Evolutionary conservation across 2,329 filamentous ascomycete genomes (phyloP), one percentile per base, ranked within the genome.

Genomic region (Ophiostoma tasmaniense): DNA sequence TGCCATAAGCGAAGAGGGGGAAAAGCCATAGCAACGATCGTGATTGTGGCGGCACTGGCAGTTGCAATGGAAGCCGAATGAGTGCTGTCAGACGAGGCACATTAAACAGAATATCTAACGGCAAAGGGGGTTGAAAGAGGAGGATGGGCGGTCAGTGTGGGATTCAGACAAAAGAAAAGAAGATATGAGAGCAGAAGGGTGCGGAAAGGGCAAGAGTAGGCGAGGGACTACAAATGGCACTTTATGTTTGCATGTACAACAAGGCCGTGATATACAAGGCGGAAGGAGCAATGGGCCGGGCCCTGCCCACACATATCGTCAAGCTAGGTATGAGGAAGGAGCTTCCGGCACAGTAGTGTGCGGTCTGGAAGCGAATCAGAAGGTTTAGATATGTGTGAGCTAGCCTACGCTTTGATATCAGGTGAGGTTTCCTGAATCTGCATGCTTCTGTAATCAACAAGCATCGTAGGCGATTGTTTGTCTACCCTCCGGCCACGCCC

Each of bases 401-500:
- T 14, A 25, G 1, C 8, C 3, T 25, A 25, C 14, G 37, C 37
- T 39, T 14, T 39, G 14, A 39, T 39, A 39, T 10, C 8, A 33
- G 5, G 13, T 13, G 37, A 13, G 10, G 10, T 39, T 39, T 3
- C 37, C 37, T 39, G 37, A 13, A 14, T 39, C 13, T 10, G 10
- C 37, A 39, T 39, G 37, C 37, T 39, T 39, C 14, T 14, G 37
- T 39, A 39, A 39, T 39, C n/a, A n/a, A n/a, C n/a, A n/a, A n/a
- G n/a, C n/a, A n/a, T n/a, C n/a, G n/a, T n/a, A n/a, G n/a, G n/a
- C n/a, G n/a, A n/a, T n/a, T n/a, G n/a, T n/a, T n/a, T n/a, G n/a
- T n/a, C n/a, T n/a, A 52, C 7, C 64, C 64, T 39, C 65, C 68
- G 68, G 68, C 28, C 55, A 52, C 30, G 68, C 39, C 68, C 68